Evolutionary conservation across 768 basidiomycete species (phyloP).

Genomic region (Lentinus brumalis): DNA sequence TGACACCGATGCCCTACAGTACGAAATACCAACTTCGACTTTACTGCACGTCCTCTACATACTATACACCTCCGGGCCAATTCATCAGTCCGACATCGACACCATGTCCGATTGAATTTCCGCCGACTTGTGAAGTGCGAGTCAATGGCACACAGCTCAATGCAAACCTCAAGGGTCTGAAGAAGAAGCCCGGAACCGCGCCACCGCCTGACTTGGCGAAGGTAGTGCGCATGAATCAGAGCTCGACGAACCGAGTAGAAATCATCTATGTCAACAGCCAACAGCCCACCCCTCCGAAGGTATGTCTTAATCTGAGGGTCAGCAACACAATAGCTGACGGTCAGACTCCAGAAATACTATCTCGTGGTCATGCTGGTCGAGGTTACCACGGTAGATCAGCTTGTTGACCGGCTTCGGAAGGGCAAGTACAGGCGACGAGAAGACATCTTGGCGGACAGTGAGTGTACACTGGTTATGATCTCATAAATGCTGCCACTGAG

Average conservation of each 20-base stretch:
- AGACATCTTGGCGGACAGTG: constrained; percentile 71
- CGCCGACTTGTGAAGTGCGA: constrained; percentile 88
- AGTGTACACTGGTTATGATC: constrained; percentile 27
- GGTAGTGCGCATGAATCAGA: constrained; percentile 43
- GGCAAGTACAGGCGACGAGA: constrained; percentile 64
- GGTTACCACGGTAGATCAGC: constrained; percentile 63
- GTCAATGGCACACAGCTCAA: constrained; percentile 70
- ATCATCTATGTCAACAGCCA: constrained; percentile 92
- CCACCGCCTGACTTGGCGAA: constrained; percentile 78
- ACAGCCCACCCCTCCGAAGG: constrained; percentile 74
- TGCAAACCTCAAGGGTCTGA: constrained; percentile 86
- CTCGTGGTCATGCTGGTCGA: constrained; percentile 85
- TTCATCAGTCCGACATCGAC: constrained; percentile 50
- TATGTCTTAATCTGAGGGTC: constrained; percentile 31
- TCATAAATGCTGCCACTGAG: neutral
- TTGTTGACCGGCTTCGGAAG: constrained; percentile 70
- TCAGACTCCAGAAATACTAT: constrained; percentile 75
- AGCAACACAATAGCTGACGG: neutral
- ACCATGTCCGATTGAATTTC: constrained; percentile 86
- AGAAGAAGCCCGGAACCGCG: constrained; percentile 93
- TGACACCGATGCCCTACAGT: constrained; percentile 35
- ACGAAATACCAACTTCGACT: constrained; percentile 79
- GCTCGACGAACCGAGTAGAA: constrained; percentile 68
- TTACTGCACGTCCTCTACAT: constrained; percentile 86
- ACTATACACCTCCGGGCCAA: constrained; percentile 52